Base-by-base conservation (phyloP, 441 rosid genomes). In the Macaranga tanarius region DNA sequence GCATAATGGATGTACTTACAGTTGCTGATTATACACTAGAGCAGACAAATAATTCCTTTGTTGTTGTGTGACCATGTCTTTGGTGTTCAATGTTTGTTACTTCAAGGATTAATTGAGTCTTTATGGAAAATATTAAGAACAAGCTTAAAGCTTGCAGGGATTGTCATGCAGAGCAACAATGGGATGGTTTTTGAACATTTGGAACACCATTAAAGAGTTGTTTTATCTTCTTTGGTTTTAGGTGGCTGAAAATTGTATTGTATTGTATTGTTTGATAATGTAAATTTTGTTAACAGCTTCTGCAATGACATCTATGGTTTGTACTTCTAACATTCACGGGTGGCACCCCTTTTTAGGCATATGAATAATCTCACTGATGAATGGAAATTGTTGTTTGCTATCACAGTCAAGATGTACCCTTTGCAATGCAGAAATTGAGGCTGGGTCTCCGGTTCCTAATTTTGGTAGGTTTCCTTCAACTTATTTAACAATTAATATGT, bases 321-420 rank as follows among this genome's bases (percentile, higher is more conserved):
- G 4, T 57, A 15, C 22, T 69, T 68, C 10, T 69, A 55, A 15
- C 10, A 8, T 67, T 3, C 61, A 54, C 40, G 62, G 51, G 34
- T 55, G 72, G 47, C 40, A 25, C 22, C 56, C 9, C 61, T 22
- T 20, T 44, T 8, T 48, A 62, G 56, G 51, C 44, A 13, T 45
- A 7, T 59, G n/a, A 31, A 58, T 70, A 57, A 28, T 59, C 66
- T 40, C 60, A 59, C 66, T 59, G 47, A 45, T 47, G 26, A n/a
- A 47, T 59, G 57, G 59, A 19, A 67, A 11, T 84, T 81, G 67
- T 75, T 79, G 73, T 86, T 80, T 84, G 51, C 76, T 75, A 72
- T 82, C 70, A 82, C 94, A 95, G 97, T 87, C 94, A 65, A 92
- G 97, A 84, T 95, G 99, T 88, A 84, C 87, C 62, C 81, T 92